These are phyloP conservation scores for Paratinospora sagittata DNA, from an alignment of 164 flowering plant species.

Conservation along the genomic window DNA sequence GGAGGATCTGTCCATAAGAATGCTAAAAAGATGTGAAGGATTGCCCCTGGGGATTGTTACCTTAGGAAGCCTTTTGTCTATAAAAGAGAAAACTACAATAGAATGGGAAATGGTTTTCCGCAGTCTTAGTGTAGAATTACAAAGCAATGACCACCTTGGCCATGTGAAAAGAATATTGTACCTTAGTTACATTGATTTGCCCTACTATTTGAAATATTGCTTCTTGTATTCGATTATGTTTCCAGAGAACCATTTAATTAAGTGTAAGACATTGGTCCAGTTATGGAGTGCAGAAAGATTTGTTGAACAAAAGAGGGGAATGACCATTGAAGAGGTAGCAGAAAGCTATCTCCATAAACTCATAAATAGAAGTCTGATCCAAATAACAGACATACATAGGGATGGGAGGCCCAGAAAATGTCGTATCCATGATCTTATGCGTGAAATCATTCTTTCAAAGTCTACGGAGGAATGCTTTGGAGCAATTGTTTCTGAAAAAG, in stretches of 20 bases:
- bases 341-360: conserved; percentile 4
- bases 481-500: not conserved
- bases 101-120: not conserved
- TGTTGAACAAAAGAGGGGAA: not conserved
- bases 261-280: not conserved
- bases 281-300: conserved; percentile 12
- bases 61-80: not conserved
- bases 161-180: not conserved
- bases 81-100: not conserved
- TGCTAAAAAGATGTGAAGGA: not conserved
- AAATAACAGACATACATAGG: not conserved
- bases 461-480: conserved; percentile 5
- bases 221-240: conserved; percentile 1
- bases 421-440: conserved; percentile 15
- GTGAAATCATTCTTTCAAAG: conserved; percentile 10
- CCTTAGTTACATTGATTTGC: conserved; percentile 9
- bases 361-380: conserved; percentile 7
- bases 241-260: not conserved
- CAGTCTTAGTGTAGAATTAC: not conserved
- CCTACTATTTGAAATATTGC: not conserved
- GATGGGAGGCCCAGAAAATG: not conserved
- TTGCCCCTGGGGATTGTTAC: conserved; percentile 6
- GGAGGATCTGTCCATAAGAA: conserved; percentile 3
- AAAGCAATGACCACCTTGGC: not conserved
- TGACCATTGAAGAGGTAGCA: conserved; percentile 4